Evolutionary conservation across 495 filamentous ascomycete species (phyloP).

Genomic region (Penicillium turbatum): DNA sequence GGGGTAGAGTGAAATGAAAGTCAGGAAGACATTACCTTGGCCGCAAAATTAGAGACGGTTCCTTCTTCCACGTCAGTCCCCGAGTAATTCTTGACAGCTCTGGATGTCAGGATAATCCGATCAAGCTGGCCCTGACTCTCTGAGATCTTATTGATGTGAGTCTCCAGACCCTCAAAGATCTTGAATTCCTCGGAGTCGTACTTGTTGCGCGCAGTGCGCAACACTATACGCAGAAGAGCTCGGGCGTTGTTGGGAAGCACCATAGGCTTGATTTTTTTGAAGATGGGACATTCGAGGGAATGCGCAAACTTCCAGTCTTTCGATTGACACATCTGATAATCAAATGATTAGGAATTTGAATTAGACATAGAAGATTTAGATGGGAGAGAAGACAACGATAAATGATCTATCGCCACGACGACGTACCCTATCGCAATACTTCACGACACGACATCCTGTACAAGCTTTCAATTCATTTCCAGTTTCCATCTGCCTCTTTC

Average conservation of each 20-base stretch:
- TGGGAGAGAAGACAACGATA: not conserved
- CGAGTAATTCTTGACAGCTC: constrained; percentile 51
- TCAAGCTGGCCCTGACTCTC: constrained; percentile 38
- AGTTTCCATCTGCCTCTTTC: constrained; percentile 27
- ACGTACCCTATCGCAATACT: constrained; percentile 63
- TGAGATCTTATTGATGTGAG: constrained; percentile 45
- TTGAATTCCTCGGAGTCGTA: constrained; percentile 36
- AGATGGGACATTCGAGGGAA: constrained; percentile 56
- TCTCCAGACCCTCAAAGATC: constrained; percentile 42
- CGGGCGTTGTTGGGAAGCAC: constrained; percentile 54
- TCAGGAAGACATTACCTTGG: constrained; percentile 32
- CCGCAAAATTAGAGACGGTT: constrained; percentile 37
- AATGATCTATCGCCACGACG: not conserved
- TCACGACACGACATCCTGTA: constrained; percentile 55
- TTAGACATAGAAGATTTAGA: not conserved
- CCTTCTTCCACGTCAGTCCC: constrained; percentile 38
- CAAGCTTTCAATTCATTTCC: constrained; percentile 49
- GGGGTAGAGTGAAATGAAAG: not conserved
- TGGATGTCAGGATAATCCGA: constrained; percentile 48
- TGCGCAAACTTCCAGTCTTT: constrained; percentile 58
- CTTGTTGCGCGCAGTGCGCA: constrained; percentile 34
- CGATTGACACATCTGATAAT: constrained; percentile 54
- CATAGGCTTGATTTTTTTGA: constrained; percentile 41
- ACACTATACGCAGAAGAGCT: constrained; percentile 50
- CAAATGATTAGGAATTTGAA: constrained; percentile 7